Conservation (phyloP, 805 yeast species). For the Spencermartinsiella europaea region DNA sequence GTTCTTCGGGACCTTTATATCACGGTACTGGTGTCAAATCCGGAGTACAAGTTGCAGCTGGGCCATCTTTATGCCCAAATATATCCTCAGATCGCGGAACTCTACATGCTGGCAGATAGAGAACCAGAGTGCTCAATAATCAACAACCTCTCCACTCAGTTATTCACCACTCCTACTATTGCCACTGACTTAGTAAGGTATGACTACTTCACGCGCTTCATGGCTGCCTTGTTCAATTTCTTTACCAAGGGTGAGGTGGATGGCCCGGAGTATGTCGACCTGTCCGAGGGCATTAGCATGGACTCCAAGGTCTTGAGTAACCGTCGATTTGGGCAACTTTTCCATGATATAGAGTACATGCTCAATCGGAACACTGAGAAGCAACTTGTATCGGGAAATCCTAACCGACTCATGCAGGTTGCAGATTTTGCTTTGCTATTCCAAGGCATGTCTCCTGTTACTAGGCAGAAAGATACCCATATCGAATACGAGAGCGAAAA, state of each 20-base stretch:
- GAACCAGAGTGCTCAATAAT: conserved; percentile 83
- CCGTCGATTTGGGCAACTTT: conserved; percentile 71
- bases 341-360: conserved; percentile 73
- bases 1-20: conserved; percentile 60
- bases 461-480: conserved; percentile 71
- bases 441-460: conserved; percentile 72
- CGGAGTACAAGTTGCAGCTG: conserved; percentile 50
- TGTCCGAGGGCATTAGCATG: conserved; percentile 20
- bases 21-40: conserved; percentile 57
- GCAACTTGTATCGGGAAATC: conserved; percentile 40
- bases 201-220: conserved; percentile 58
- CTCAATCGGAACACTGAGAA: conserved; percentile 62
- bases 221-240: conserved; percentile 59
- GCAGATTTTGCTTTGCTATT: conserved; percentile 63
- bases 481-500: conserved; percentile 88
- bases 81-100: conserved; percentile 68
- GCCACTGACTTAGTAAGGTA: conserved; percentile 57
- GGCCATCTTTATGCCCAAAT: conserved; percentile 79
- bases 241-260: conserved; percentile 50
- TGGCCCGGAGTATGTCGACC: conserved; percentile 40
- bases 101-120: conserved; percentile 68
- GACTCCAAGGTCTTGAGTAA: conserved; percentile 52
- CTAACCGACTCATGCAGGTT: conserved; percentile 49
- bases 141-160: conserved; percentile 71
- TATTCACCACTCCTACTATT: conserved; percentile 84